Percentiles rank a stretch among this genome's conserved stretches.
Conservation (phyloP, 164 flowering plant species). For the Tetracentron sinense region DNA sequence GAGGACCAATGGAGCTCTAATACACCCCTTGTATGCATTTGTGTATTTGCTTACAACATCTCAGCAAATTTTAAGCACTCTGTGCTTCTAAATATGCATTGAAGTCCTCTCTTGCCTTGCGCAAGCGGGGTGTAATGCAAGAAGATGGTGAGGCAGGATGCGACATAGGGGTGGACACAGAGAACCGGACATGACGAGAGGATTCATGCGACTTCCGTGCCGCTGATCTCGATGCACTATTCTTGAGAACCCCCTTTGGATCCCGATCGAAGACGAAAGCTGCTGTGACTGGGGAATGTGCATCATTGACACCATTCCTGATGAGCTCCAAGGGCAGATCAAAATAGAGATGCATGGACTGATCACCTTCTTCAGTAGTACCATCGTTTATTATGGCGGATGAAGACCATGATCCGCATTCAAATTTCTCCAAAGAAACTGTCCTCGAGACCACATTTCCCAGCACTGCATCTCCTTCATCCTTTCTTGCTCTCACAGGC, state of each 20-base stretch:
- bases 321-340: constrained; percentile 68
- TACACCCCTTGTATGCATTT: too few relatives aligned
- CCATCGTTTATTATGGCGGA: constrained; percentile 24
- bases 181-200: constrained; percentile 63
- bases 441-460: constrained; percentile 35
- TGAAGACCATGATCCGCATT: constrained; percentile 74
- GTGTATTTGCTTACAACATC: too few relatives aligned
- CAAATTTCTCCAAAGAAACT: constrained; percentile 61
- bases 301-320: constrained; percentile 31
- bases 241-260: constrained; percentile 47
- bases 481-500: constrained; percentile 36
- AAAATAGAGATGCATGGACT: constrained; percentile 16
- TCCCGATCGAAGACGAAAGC: constrained; percentile 54
- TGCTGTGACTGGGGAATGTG: constrained; percentile 42
- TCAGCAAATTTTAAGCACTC: constrained; percentile 33
- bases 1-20: too few relatives aligned
- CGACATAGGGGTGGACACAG: constrained; percentile 34
- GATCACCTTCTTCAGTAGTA: constrained; percentile 15
- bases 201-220: constrained; percentile 34
- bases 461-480: constrained; percentile 11
- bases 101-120: constrained; percentile 77
- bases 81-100: constrained; percentile 72
- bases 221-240: constrained; percentile 14
- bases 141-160: constrained; percentile 31
- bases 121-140: constrained; percentile 62